Evolutionary conservation across 768 basidiomycete genomes (phyloP).

Genomic region (Tricholoma sp.): DNA sequence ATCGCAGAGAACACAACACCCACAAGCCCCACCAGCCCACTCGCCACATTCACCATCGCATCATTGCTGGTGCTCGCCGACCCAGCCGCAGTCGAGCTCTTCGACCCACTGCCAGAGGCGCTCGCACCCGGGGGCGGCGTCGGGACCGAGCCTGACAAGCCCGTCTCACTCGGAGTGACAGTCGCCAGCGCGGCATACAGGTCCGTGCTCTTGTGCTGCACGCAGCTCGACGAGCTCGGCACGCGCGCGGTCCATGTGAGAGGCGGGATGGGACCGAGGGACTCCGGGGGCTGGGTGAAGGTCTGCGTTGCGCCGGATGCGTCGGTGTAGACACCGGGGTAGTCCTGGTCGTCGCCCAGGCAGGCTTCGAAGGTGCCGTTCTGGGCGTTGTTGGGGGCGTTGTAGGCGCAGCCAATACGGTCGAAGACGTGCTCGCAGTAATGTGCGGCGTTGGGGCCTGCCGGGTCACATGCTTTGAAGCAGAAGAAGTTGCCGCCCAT

Average conservation of each 20-base stretch:
- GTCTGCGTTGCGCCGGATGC: constrained; percentile 32
- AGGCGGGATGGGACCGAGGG: constrained; percentile 28
- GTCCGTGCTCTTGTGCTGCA: constrained; percentile 20
- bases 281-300: constrained; percentile 36
- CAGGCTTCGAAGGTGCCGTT: constrained; percentile 62
- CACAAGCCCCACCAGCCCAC: constrained; percentile 10
- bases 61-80: constrained; percentile 8
- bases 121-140: not conserved
- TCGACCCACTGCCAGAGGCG: not conserved
- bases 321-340: constrained; percentile 45
- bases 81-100: constrained; percentile 4
- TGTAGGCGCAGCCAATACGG: constrained; percentile 70
- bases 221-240: constrained; percentile 34
- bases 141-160: not conserved
- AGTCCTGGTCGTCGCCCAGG: constrained; percentile 57
- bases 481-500: constrained; percentile 65
- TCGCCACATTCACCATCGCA: constrained; percentile 7
- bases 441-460: constrained; percentile 39
- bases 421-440: constrained; percentile 72
- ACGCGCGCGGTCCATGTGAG: constrained; percentile 36
- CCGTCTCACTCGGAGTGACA: constrained; percentile 9
- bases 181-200: constrained; percentile 23
- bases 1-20: constrained; percentile 17
- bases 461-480: constrained; percentile 67
- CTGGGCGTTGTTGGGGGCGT: constrained; percentile 60